Evolutionary conservation across 192 early-diverging fungal genomes (phyloP).

Genomic region (Obelidium mucronatum): DNA sequence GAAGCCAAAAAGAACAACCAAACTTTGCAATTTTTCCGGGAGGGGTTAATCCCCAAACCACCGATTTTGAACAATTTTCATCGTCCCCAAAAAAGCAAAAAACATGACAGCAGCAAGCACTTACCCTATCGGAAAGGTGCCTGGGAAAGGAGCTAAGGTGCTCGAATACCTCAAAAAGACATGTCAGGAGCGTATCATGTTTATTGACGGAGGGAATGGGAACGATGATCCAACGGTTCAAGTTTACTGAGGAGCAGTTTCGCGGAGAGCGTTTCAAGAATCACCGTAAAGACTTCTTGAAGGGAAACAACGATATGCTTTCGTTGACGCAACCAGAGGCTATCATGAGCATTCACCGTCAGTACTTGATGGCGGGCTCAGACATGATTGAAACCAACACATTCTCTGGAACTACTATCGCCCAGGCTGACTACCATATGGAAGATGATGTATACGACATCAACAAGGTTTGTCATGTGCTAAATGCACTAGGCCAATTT

Average conservation of each 20-base stretch:
- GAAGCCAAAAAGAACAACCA: not conserved
- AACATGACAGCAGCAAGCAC: not conserved
- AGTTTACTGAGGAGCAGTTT: conserved; percentile 85
- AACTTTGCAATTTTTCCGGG: too few relatives aligned
- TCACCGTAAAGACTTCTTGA: conserved; percentile 81
- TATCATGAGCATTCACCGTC: conserved; percentile 87
- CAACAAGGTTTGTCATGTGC: conserved; percentile 73
- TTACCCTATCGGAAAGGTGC: conserved; percentile 54
- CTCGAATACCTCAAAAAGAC: conserved; percentile 77
- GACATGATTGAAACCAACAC: conserved; percentile 98
- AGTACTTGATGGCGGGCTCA: conserved; percentile 89
- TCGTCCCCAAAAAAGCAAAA: too few relatives aligned
- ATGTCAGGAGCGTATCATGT: conserved; percentile 88
- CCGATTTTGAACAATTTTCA: too few relatives aligned
- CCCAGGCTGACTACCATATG: conserved; percentile 90
- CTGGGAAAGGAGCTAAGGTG: conserved; percentile 51
- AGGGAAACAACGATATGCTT: conserved; percentile 97
- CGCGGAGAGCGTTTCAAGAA: conserved; percentile 85
- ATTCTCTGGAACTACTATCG: conserved; percentile 91
- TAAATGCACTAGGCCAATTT: too few relatives aligned
- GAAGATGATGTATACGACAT: conserved; percentile 89
- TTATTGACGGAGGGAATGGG: conserved; percentile 75
- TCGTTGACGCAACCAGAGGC: conserved; percentile 89
- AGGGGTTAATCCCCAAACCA: too few relatives aligned
- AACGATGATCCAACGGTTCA: conserved; percentile 78